Evolutionary conservation across 768 basidiomycete genomes (phyloP).

Genomic region (Mrakia blollopis): DNA sequence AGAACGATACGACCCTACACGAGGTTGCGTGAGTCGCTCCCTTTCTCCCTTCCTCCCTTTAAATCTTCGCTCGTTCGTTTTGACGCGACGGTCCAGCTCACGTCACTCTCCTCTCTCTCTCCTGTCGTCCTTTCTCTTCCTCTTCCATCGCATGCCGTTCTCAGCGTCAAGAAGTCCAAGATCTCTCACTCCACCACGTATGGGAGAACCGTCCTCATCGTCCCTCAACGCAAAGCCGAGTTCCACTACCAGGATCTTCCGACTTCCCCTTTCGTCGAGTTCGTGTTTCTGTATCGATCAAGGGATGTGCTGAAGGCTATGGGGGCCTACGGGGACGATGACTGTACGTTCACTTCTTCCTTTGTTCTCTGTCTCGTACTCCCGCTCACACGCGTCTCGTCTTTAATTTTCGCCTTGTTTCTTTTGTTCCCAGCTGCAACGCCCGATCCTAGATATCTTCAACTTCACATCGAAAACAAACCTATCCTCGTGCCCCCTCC

Average conservation of each 20-base stretch:
- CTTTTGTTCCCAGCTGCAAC: too few relatives aligned
- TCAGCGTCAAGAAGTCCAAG: conserved; percentile 4
- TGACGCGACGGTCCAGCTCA: background rate
- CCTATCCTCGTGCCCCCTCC: too few relatives aligned
- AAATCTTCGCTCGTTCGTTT: background rate
- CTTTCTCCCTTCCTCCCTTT: too few relatives aligned
- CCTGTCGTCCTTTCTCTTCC: too few relatives aligned
- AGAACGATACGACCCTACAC: background rate
- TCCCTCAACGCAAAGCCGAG: background rate
- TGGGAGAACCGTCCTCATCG: background rate
- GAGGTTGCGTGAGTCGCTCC: background rate
- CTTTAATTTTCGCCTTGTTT: too few relatives aligned
- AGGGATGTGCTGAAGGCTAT: background rate
- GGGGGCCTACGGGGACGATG: background rate
- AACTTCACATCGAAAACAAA: too few relatives aligned
- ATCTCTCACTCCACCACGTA: background rate
- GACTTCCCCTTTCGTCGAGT: background rate
- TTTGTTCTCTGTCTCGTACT: too few relatives aligned
- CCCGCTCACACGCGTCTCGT: too few relatives aligned
- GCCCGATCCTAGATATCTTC: too few relatives aligned
- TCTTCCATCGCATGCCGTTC: too few relatives aligned
- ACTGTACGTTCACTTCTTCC: background rate
- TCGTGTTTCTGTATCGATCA: background rate
- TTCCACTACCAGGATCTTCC: conserved; percentile 1
- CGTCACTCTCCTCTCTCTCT: background rate